These are phyloP conservation scores for Cucurbita ficifolia DNA, from an alignment of 306 rosid species.

Conservation along the genomic window DNA sequence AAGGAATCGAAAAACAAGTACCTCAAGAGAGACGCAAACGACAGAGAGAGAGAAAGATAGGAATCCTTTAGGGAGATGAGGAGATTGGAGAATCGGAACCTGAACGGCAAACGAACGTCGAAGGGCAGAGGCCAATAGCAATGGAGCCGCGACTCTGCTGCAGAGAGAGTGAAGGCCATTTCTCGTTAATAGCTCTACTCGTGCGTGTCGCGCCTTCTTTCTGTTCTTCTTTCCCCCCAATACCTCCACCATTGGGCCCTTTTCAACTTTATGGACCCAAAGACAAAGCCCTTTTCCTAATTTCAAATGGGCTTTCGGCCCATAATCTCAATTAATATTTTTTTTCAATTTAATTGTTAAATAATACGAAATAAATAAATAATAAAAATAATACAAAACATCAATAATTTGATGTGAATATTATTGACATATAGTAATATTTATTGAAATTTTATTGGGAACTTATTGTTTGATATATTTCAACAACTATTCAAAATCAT, in stretches of 20 bases:
- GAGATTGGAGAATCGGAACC: constrained; percentile 52
- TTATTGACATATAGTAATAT: not conserved
- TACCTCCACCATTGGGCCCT: not conserved
- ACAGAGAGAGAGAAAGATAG: constrained; percentile 29
- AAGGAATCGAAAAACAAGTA: not conserved
- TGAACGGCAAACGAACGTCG: constrained; percentile 75
- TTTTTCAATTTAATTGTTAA: not conserved
- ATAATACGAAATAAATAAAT: not conserved
- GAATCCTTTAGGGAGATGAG: constrained; percentile 36
- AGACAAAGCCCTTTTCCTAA: not conserved
- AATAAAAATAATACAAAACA: not conserved
- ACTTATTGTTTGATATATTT: not conserved
- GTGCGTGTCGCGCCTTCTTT: not conserved
- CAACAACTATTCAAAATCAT: not conserved
- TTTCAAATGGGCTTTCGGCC: not conserved
- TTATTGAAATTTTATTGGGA: not conserved
- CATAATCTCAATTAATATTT: not conserved
- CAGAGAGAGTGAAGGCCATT: constrained; percentile 42
- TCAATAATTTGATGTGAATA: not conserved
- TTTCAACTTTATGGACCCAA: not conserved
- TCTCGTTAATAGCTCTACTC: not conserved
- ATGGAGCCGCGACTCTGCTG: not conserved
- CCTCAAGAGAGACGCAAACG: constrained; percentile 28
- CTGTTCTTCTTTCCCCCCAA: not conserved
- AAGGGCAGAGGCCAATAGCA: constrained; percentile 17